Conservation (phyloP, 2,329 filamentous ascomycete species). For the Mycosphaerella arachidis region DNA sequence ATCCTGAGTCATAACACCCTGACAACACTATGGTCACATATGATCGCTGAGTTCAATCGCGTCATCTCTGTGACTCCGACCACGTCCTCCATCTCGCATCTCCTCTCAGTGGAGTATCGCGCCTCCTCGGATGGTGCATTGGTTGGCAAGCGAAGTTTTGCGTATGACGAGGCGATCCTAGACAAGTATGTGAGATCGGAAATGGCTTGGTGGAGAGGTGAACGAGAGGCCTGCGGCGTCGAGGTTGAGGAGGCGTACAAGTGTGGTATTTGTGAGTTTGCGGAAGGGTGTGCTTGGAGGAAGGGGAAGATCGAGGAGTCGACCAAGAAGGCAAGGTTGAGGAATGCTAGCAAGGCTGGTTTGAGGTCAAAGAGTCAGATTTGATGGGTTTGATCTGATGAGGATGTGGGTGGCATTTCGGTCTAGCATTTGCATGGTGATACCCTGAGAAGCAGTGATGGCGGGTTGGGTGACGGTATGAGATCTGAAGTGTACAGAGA, state of each 20-base stretch:
- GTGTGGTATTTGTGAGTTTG: constrained; percentile 80
- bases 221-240: constrained; percentile 68
- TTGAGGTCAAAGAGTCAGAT: constrained; percentile 23
- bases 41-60: constrained; percentile 56
- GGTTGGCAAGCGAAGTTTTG: constrained; percentile 58
- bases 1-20: constrained; percentile 58
- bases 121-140: constrained; percentile 44
- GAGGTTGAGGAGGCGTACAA: constrained; percentile 82
- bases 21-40: constrained; percentile 56
- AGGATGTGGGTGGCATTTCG: background rate
- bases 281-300: constrained; percentile 73
- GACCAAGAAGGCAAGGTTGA: constrained; percentile 26
- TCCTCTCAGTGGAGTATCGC: constrained; percentile 56
- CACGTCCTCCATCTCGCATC: constrained; percentile 43
- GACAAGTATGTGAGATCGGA: constrained; percentile 63
- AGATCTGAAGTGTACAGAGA: background rate
- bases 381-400: constrained; percentile 8
- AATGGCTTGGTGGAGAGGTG: constrained; percentile 84
- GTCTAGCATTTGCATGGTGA: background rate
- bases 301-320: constrained; percentile 62
- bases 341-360: constrained; percentile 12
- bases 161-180: constrained; percentile 61
- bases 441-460: background rate
- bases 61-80: constrained; percentile 40
- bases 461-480: background rate